Evolutionary conservation across 306 rosid genomes (phyloP).

Genomic region (Herpetospermum pedunculosum): DNA sequence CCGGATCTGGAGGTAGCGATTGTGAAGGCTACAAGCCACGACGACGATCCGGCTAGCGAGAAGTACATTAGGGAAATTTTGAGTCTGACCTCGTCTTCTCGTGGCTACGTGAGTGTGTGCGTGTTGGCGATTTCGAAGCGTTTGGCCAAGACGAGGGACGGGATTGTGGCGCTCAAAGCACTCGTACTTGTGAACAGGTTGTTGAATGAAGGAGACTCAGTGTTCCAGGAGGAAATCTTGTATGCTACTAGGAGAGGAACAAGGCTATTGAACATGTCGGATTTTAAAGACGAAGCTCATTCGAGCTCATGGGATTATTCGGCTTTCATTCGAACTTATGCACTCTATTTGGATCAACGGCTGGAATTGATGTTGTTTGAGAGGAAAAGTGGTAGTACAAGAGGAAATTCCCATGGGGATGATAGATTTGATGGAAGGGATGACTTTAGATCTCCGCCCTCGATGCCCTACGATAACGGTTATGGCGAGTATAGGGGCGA

Average conservation of each 20-base stretch:
- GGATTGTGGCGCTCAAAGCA: constrained; percentile 92
- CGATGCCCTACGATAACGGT: constrained; percentile 49
- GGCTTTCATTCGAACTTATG: constrained; percentile 74
- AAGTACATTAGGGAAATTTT: constrained; percentile 69
- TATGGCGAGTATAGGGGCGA: constrained; percentile 45
- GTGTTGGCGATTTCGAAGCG: constrained; percentile 76
- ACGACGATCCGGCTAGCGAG: constrained; percentile 89
- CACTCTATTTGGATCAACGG: constrained; percentile 83
- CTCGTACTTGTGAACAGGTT: constrained; percentile 62
- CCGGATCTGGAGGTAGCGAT: constrained; percentile 96
- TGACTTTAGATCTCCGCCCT: constrained; percentile 72
- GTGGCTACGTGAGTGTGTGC: constrained; percentile 66
- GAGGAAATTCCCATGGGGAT: constrained; percentile 18
- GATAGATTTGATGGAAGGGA: constrained; percentile 49
- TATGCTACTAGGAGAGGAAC: constrained; percentile 85
- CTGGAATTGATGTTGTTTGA: constrained; percentile 65
- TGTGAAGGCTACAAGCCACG: constrained; percentile 90
- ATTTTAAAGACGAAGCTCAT: constrained; percentile 93
- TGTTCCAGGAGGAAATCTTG: constrained; percentile 80
- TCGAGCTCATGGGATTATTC: constrained; percentile 97
- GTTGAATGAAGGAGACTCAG: constrained; percentile 64
- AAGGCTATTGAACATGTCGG: constrained; percentile 75
- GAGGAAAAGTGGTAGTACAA: constrained; percentile 24
- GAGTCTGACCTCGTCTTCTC: constrained; percentile 57
- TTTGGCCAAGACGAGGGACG: constrained; percentile 82